Base-by-base conservation (phyloP, 2,329 filamentous ascomycete genomes). In the Parascedosporium putredinis region DNA sequence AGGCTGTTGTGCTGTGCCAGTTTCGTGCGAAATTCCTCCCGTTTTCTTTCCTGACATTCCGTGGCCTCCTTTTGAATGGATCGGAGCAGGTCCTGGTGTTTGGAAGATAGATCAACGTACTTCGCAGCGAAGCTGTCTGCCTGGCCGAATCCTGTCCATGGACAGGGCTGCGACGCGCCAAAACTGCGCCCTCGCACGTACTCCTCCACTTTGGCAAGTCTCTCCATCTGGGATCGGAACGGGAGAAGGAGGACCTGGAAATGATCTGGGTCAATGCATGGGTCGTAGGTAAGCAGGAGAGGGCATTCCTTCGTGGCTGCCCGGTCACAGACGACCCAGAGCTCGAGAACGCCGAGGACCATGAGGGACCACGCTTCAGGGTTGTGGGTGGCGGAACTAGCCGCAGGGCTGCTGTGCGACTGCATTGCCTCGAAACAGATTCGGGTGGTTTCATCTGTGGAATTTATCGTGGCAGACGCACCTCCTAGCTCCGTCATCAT, bases 301-400 rank as follows among this genome's bases (percentile, higher is more conserved):
- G 67, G 62, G n/a, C 67, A 62, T 0, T 61, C 50, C 1, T 50
- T 12, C 1, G 66, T 61, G 1, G 72, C 71, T 2, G 65, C 63
- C 47, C 64, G 72, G 52, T 84, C 79, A 27, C 73, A 70, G 0
- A 73, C 74, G 6, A 77, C 58, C 81, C 80, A 84, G 0, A 84
- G 58, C 49, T 83, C 77, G 2, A 79, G 55, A 0, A 76, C 55
- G 0, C 72, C 76, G 0, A 84, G 65, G 2, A 79, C 51, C 73
- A 81, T 80, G 4, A 71, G 53, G 0, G 81, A 84, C 0, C 64
- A 55, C 0, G 60, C 62, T 52, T 75, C 69, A 0, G 79, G 72
- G 2, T 70, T 66, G n/a, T n/a, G n/a, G 0, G 47, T 53, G 1
- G 16, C 25, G 10, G 8, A n/a, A n/a, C n/a, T n/a, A n/a, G n/a